A percentile compares a stretch with the other conserved stretches of the same genome.
phyloP scores from a whole-genome alignment of 345 rosid species.

The Rhizophora mangle region DNA sequence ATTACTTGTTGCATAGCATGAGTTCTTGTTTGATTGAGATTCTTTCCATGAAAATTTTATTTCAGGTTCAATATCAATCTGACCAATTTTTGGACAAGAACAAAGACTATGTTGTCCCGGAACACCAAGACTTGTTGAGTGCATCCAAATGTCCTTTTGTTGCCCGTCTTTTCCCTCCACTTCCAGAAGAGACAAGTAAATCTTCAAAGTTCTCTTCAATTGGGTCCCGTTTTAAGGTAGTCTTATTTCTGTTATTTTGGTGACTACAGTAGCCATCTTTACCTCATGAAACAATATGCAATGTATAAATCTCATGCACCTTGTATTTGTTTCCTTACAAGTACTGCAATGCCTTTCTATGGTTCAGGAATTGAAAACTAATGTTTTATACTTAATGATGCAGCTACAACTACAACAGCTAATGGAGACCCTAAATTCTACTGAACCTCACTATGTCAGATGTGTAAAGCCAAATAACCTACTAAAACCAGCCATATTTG shows the following conservation, averaged over 20 bases:
- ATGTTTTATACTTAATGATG: conserved; percentile 29
- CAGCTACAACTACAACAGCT: conserved; percentile 85
- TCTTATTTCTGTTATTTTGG: conserved; percentile 10
- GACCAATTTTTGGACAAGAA: conserved; percentile 95
- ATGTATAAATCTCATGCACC: not conserved
- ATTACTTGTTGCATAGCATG: not conserved
- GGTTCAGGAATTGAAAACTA: conserved; percentile 17
- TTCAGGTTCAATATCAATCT: conserved; percentile 90
- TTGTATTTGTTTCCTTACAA: conserved; percentile 2
- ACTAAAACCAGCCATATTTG: conserved; percentile 89
- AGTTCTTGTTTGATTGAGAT: conserved; percentile 2
- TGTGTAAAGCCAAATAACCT: conserved; percentile 96
- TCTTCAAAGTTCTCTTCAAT: conserved; percentile 94
- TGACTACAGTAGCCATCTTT: not conserved
- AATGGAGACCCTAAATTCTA: conserved; percentile 93
- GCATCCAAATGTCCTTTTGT: conserved; percentile 84
- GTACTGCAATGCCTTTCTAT: conserved; percentile 1
- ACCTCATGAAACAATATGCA: not conserved
- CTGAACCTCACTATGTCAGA: conserved; percentile 95
- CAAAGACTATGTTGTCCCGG: conserved; percentile 94
- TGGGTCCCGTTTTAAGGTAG: conserved; percentile 92
- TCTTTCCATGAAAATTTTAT: not conserved
- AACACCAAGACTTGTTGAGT: conserved; percentile 83
- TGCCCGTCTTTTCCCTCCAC: conserved; percentile 84
- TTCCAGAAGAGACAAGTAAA: conserved; percentile 82